Evolutionary conservation across 179 eudicot species (phyloP).

Genomic region (Actinidia chinensis): DNA sequence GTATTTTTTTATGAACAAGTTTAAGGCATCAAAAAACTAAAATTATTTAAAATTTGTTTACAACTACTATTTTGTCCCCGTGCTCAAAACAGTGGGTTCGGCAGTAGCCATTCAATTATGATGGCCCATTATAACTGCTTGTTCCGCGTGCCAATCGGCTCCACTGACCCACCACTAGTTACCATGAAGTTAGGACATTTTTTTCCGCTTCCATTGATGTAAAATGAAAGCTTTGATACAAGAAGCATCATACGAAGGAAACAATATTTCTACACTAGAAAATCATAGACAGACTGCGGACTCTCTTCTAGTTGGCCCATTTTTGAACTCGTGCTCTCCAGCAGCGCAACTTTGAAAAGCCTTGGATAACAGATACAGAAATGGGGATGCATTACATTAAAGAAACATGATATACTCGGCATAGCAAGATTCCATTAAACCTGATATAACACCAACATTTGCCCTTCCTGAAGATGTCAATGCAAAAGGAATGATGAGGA

Average conservation of each 20-base stretch:
- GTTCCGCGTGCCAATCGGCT: no score
- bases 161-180: no score
- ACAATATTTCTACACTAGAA: not conserved
- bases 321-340: not conserved
- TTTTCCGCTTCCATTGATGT: not conserved
- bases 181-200: not conserved
- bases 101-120: no score
- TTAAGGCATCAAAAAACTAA: no score
- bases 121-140: no score
- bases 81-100: no score
- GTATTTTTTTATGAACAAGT: no score
- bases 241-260: not conserved
- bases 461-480: slow-evolving; percentile 89
- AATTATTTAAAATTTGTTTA: no score
- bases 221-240: not conserved
- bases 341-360: not conserved
- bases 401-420: slow-evolving; percentile 82
- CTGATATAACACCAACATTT: slow-evolving; percentile 78
- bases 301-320: not conserved
- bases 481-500: not conserved
- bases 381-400: slow-evolving; percentile 39
- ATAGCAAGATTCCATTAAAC: slow-evolving; percentile 95
- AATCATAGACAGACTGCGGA: not conserved
- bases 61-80: no score
- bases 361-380: slow-evolving; percentile 10